Base-by-base conservation (phyloP, 306 rosid genomes). In the Lathyrus sativus region DNA sequence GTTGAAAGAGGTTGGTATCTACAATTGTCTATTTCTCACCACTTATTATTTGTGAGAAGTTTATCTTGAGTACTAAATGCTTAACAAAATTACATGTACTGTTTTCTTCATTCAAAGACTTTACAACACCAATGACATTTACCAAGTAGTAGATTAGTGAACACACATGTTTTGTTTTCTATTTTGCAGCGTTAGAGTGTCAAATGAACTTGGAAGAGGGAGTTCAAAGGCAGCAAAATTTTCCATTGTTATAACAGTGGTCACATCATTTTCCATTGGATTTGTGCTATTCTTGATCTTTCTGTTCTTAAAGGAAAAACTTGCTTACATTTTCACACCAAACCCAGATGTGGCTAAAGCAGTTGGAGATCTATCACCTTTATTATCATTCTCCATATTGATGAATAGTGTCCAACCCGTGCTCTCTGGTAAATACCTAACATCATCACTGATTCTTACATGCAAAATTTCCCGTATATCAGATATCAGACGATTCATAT, bases 121-220 rank as follows among this genome's bases (percentile, higher is more conserved):
- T 28, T 29, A 29, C 5, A 29, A 29, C 5, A 29, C 33, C 33
- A 29, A 29, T 3, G 33, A 2, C 6, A 29, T 29, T 29, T 29
- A 29, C 33, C 4, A 29, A 29, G 33, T 4, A 31, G 6, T 4
- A 31, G 0, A 31, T 28, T 3, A 3, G 5, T 28, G 31, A 24
- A 3, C 3, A 28, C 5, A 3, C 31, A 3, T 28, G 0, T 31
- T 4, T 5, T 33, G 2, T 6, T 33, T 6, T 33, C 39, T 35
- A 35, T 35, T 56, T 38, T 72, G 68, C 62, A 84, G 88, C 57
- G 91, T 86, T 0, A 65, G 88, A 2, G 91, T 86, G 45, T 43
- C 88, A 28, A 86, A 84, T 66, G 88, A 86, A 50, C 85, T 86
- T 19, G 91, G 91, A 60, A 75, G 83, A 72, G 91, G 91, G 43